These are phyloP conservation scores for Camelina hispida DNA, from an alignment of 345 rosid species.

Conservation along the genomic window DNA sequence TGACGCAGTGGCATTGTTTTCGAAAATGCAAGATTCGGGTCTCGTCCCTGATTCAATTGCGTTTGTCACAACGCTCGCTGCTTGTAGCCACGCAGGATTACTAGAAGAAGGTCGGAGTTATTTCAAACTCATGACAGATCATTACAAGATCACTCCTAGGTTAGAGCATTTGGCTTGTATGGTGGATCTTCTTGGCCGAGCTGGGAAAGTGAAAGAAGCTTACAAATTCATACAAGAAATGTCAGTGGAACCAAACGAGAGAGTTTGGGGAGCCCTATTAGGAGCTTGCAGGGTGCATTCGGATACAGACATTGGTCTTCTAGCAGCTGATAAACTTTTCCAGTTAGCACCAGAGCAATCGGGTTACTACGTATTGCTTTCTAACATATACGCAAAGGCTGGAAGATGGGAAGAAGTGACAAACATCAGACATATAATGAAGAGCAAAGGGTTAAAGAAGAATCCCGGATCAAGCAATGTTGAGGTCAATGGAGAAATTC, in stretches of 20 bases:
- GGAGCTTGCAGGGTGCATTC: constrained; percentile 68
- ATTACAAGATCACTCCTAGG: constrained; percentile 55
- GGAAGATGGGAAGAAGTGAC: constrained; percentile 76
- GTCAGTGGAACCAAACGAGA: constrained; percentile 66
- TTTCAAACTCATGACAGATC: constrained; percentile 60
- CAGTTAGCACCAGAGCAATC: constrained; percentile 65
- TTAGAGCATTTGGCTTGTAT: constrained; percentile 78
- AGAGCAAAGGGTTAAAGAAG: constrained; percentile 62
- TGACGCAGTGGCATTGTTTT: constrained; percentile 63
- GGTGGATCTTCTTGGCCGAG: constrained; percentile 78
- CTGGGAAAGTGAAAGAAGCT: constrained; percentile 70
- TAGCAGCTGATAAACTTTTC: constrained; percentile 72
- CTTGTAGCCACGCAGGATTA: constrained; percentile 77
- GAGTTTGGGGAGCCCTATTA: constrained; percentile 78
- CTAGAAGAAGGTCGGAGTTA: constrained; percentile 58
- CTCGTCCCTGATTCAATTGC: constrained; percentile 69
- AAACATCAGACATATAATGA: constrained; percentile 61
- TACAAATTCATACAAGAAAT: constrained; percentile 55
- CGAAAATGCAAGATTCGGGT: constrained; percentile 62
- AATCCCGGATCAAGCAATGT: constrained; percentile 69
- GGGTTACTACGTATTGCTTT: constrained; percentile 72
- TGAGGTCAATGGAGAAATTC: constrained; percentile 55
- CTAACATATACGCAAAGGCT: constrained; percentile 78
- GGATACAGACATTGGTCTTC: constrained; percentile 59
- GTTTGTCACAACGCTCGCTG: constrained; percentile 72